Conservation (phyloP, 345 rosid genomes). For the Salix brachista region DNA sequence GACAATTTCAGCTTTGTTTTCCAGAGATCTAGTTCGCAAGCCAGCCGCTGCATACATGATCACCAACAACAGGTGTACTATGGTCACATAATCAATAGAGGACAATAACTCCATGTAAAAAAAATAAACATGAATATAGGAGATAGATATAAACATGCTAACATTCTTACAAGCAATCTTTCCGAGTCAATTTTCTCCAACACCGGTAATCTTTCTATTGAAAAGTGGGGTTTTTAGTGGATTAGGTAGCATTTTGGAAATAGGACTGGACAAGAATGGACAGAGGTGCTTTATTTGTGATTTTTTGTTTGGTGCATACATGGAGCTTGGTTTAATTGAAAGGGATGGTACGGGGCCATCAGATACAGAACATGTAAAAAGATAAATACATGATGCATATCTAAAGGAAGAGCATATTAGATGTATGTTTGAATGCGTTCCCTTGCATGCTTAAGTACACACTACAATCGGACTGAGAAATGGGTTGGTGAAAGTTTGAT, state of each 20-base stretch:
- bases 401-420: neutral
- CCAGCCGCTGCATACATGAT: slow-evolving; percentile 57
- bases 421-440: neutral
- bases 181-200: neutral
- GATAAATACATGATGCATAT: neutral
- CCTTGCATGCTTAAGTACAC: neutral
- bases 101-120: neutral
- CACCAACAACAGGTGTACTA: neutral
- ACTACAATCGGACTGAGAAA: neutral
- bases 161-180: neutral
- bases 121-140: neutral
- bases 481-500: neutral
- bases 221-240: neutral
- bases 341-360: neutral
- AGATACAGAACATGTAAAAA: neutral
- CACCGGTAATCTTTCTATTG: neutral
- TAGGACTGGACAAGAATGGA: neutral
- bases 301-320: neutral
- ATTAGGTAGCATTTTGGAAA: neutral
- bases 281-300: neutral
- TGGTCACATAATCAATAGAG: neutral
- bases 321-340: neutral
- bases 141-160: neutral
- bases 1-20: slow-evolving; percentile 66
- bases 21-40: slow-evolving; percentile 58